Base-by-base conservation (phyloP, 2,329 filamentous ascomycete species). In the Aspergillus intermedius region DNA sequence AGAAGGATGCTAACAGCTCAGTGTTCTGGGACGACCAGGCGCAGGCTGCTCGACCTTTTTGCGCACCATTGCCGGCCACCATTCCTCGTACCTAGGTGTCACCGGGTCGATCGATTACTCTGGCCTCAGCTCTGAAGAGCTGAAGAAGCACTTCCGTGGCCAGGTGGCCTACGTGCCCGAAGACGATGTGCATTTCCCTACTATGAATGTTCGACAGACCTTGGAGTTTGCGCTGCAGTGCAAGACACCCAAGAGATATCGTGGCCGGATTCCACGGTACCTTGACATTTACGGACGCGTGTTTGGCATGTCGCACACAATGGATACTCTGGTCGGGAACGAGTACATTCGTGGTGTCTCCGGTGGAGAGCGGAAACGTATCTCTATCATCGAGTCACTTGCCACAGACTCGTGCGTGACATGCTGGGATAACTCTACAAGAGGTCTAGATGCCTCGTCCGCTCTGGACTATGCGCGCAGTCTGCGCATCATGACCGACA, bases 391-490 rank as follows among this genome's bases (percentile, higher is more conserved):
- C 2, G 86, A 89, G 63, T 85, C 83, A 0, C 69, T 89, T 8
- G 83, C 84, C 3, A 83, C 83, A 1, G 82, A 84, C 61, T 80
- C 81, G 0, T 82, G 83, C 0, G 81, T 89, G 1, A 80, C 83
- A 39, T 82, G 81, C 49, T 89, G 84, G 83, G 86, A 90, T 57
- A 89, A 89, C 60, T 83, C 80, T 0, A 89, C 86, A 0, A 74
- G 86, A 40, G 86, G 86, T 5, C 73, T 89, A 0, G 86, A 90
- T 57, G 82, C 84, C 0, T 85, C 81, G 0, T 88, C 85, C 0
- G 86, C 86, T 1, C 74, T 88, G 3, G 85, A 88, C 57, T 89
- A 86, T 57, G 83, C 82, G 1, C 81, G 81, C 41, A 81, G 78
- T 17, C 69, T 84, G 6, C 76, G 81, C 12, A 77, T 81, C 46